Base-by-base conservation (phyloP, 495 filamentous ascomycete species). In the Paragyromitra xinjiangensis region DNA sequence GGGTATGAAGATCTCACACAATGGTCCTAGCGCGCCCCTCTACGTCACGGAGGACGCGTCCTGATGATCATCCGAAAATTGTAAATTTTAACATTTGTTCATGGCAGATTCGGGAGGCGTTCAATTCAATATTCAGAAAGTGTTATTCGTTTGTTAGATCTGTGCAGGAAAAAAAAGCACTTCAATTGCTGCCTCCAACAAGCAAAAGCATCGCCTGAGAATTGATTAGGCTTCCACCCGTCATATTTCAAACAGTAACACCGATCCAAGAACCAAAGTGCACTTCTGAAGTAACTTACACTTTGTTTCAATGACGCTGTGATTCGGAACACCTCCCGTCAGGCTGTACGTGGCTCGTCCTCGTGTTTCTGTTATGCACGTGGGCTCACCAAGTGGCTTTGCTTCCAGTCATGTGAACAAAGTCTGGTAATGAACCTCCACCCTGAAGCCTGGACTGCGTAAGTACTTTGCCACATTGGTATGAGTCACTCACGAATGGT, bases 1-100 rank as follows among this genome's bases (percentile, higher is more conserved):
- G 19, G 34, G 67, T 37, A 55, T 37, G 58, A 44, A 53, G 73
- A 71, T 76, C 73, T 48, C 48, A n/a, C 68, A 5, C 19, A 72
- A 40, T 9, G 14, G 61, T 45, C 34, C 29, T 77, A 66, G 74
- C 74, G 51, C 50, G 37, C 42, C 14, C 42, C 6, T 26, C 61
- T 61, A 73, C 74, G 74, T 77, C 74, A 77, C 69, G 29, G 40
- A 37, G 69, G 74, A 73, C 74, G 74, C 74, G 74, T 77, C 74
- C 69, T 77, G 74, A 77, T 77, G 74, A 77, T 73, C 74, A 77
- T 77, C 74, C 74, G 69, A 77, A 77, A 77, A 53, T 40, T 24
- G 24, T 34, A 34, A 34, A 34, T 3, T 34, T 34, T 34, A 70
- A 51, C 19, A 51, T 51, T 9, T 19, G 24, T 83, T 58, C 19